These are phyloP conservation scores for Rhexocercosporidium sp. DNA, from an alignment of 2,329 filamentous ascomycete species.

Conservation along the genomic window DNA sequence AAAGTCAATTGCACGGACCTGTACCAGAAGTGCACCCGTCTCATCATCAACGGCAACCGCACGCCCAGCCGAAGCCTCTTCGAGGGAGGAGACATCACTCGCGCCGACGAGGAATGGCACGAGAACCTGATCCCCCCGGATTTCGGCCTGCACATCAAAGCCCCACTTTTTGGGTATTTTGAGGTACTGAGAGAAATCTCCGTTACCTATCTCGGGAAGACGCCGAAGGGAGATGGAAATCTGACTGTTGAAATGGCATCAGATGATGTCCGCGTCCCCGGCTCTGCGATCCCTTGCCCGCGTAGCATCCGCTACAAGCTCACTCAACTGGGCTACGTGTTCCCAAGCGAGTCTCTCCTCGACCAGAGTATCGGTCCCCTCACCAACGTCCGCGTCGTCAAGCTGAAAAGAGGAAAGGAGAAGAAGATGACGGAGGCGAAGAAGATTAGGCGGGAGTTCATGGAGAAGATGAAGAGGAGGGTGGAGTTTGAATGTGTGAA, in stretches of 20 bases:
- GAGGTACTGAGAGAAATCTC: not conserved
- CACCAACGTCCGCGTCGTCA: not conserved
- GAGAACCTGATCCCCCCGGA: too few species aligned
- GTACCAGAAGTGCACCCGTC: not conserved
- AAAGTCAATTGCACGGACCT: not conserved
- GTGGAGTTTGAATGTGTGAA: not conserved
- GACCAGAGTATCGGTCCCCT: not conserved
- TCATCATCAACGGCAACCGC: not conserved
- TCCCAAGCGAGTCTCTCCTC: not conserved
- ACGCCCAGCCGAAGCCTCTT: not conserved
- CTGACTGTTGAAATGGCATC: not conserved
- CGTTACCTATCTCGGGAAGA: not conserved
- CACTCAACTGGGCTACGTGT: not conserved
- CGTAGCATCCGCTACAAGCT: not conserved
- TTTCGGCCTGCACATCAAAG: too few species aligned
- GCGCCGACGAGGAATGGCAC: not conserved
- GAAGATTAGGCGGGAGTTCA: not conserved
- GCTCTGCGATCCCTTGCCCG: not conserved
- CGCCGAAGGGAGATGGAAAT: not conserved
- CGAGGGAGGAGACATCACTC: not conserved
- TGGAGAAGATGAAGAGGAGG: not conserved
- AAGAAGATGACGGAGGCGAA: not conserved
- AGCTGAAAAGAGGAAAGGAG: not conserved
- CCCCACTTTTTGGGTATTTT: not conserved
- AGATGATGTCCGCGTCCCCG: not conserved